phyloP scores from a whole-genome alignment of 2,329 filamentous ascomycete species.

The Beauveria varroae region DNA sequence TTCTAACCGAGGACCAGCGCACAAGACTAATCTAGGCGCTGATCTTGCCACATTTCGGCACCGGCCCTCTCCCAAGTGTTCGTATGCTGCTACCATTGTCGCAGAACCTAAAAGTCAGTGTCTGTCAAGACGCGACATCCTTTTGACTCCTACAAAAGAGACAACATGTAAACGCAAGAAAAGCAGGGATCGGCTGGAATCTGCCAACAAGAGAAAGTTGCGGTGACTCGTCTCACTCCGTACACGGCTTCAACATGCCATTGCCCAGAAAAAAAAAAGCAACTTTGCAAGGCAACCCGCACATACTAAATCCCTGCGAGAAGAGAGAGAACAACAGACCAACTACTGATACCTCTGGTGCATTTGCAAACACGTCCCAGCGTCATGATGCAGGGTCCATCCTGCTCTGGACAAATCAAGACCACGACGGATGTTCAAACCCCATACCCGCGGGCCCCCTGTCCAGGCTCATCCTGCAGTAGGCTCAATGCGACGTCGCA shows the following conservation, averaged over 20 bases:
- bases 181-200: background rate
- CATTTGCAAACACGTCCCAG: background rate
- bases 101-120: background rate
- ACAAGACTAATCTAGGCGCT: background rate
- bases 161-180: background rate
- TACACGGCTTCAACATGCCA: background rate
- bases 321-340: constrained; percentile 7
- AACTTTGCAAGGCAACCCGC: background rate
- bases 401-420: background rate
- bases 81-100: background rate
- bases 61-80: background rate
- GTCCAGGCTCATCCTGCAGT: background rate
- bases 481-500: background rate
- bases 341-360: background rate
- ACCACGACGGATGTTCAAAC: background rate
- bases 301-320: background rate
- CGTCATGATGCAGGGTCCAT: constrained; percentile 5
- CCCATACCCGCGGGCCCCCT: background rate
- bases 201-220: background rate
- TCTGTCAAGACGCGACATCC: background rate
- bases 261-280: background rate
- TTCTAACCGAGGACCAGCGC: background rate
- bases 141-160: background rate
- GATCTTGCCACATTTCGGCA: constrained; percentile 2
- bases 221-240: background rate